Conservation (phyloP, 1,139 yeast species). For the Saccharomyces hybrid region DNA sequence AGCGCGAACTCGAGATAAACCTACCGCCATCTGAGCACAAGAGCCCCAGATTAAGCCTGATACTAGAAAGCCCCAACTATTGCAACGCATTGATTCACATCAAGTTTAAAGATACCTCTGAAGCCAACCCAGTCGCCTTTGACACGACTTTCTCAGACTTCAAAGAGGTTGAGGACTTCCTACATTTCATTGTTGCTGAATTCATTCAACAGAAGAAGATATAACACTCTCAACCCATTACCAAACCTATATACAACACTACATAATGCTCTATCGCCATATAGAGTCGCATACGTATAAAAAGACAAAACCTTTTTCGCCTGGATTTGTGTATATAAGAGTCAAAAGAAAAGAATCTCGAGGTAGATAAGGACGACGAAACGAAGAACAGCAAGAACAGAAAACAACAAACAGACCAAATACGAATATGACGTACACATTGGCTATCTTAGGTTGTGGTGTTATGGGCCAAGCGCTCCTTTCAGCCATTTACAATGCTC, state of each 20-base stretch:
- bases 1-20: slow-evolving; percentile 16
- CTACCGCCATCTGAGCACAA: slow-evolving; percentile 7
- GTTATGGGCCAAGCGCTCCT: slow-evolving; percentile 94
- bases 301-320: not conserved
- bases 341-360: not conserved
- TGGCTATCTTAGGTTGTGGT: slow-evolving; percentile 86
- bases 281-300: not conserved
- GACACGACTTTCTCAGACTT: slow-evolving; percentile 29
- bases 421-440: slow-evolving; percentile 37
- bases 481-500: slow-evolving; percentile 57
- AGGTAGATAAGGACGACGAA: not conserved
- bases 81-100: slow-evolving; percentile 27
- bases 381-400: not conserved
- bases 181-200: slow-evolving; percentile 28
- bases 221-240: not conserved
- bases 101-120: slow-evolving; percentile 10
- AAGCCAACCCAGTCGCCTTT: slow-evolving; percentile 11
- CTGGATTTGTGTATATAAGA: not conserved
- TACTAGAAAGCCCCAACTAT: slow-evolving; percentile 27
- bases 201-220: slow-evolving; percentile 11
- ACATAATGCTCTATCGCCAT: not conserved
- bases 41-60: slow-evolving; percentile 15
- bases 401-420: not conserved
- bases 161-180: slow-evolving; percentile 31
- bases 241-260: not conserved